Conservation (phyloP, 371 early-diverging fungal genomes). For the Funneliformis caledonium region DNA sequence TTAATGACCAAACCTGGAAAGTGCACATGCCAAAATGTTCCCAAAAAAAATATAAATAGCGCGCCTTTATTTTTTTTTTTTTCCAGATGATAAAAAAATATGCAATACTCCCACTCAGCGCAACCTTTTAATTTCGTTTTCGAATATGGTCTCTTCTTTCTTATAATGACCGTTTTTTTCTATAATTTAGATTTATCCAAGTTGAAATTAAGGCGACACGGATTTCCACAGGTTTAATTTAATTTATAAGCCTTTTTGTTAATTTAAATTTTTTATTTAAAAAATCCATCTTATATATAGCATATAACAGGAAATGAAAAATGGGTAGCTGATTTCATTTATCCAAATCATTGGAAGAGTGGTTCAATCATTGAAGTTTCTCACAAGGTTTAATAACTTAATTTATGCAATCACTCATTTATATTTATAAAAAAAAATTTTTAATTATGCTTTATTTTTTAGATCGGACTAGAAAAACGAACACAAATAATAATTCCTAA, state of each 20-base stretch:
- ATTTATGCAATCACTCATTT: neutral
- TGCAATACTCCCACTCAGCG: neutral
- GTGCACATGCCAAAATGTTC: no score
- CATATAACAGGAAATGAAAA: slow-evolving; percentile 4
- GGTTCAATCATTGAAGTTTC: neutral
- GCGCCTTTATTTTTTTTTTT: neutral
- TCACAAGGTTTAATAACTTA: neutral
- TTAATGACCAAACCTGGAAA: no score
- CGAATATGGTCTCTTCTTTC: neutral
- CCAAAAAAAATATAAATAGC: neutral
- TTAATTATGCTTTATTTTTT: neutral
- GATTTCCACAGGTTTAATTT: slow-evolving; percentile 2
- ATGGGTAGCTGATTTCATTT: neutral
- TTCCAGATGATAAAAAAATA: neutral
- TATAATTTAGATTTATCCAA: neutral
- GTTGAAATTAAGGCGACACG: neutral
- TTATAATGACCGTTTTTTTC: neutral
- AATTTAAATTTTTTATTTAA: neutral
- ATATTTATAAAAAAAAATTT: neutral
- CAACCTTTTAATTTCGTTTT: neutral
- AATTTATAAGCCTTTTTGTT: neutral
- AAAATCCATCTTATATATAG: neutral
- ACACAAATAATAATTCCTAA: neutral
- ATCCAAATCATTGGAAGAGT: slow-evolving; percentile 18
- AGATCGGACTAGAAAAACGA: neutral